These are phyloP conservation scores for Cytospora mali DNA, from an alignment of 2,329 filamentous ascomycete species.

Conservation along the genomic window DNA sequence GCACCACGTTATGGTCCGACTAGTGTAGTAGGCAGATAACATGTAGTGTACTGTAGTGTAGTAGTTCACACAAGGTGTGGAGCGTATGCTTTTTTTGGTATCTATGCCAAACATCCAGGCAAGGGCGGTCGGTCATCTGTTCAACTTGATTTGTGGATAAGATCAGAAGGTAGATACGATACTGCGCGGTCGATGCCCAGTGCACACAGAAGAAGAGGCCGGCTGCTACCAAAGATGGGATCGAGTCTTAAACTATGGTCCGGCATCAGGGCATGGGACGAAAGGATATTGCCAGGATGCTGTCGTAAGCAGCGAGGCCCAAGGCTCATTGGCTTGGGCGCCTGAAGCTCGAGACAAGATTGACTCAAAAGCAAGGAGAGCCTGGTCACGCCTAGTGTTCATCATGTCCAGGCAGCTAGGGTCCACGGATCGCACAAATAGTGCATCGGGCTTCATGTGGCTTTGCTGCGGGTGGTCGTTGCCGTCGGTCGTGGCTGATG, in stretches of 20 bases:
- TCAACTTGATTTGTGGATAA: background rate
- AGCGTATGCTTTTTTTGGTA: constrained; percentile 16
- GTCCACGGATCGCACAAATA: constrained; percentile 17
- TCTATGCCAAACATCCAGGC: constrained; percentile 12
- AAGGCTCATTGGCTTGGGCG: constrained; percentile 18
- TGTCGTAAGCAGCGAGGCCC: constrained; percentile 2
- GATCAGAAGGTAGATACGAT: background rate
- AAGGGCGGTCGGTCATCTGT: constrained; percentile 6
- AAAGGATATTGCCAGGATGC: background rate
- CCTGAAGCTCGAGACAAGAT: constrained; percentile 26
- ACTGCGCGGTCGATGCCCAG: constrained; percentile 9
- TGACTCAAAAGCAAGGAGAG: constrained; percentile 22
- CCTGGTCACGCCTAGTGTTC: constrained; percentile 15
- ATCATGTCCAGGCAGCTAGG: constrained; percentile 7
- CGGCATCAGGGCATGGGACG: background rate
- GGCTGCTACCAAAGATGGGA: constrained; percentile 22
- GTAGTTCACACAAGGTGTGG: constrained; percentile 11
- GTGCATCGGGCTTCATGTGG: constrained; percentile 2
- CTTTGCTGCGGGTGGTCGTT: background rate
- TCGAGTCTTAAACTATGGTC: background rate
- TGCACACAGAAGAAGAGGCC: background rate
- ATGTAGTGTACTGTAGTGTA: no score
- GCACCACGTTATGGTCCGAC: background rate
- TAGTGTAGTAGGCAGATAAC: background rate
- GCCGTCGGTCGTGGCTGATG: background rate